These are phyloP conservation scores for Pestalotiopsis sp. DNA, from an alignment of 2,329 filamentous ascomycete genomes.

Conservation along the genomic window DNA sequence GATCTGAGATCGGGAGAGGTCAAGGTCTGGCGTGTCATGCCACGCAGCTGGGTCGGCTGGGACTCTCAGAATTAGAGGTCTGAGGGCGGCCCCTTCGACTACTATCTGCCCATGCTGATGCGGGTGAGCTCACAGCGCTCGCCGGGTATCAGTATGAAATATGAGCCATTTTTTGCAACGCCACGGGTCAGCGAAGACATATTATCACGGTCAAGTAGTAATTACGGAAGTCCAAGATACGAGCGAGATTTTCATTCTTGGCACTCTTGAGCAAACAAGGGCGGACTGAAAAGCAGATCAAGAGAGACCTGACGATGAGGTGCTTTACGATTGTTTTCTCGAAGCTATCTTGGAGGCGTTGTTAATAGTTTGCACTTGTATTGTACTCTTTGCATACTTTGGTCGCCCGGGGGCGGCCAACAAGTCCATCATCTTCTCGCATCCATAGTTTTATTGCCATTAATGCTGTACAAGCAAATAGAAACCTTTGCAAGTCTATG, in stretches of 20 bases:
- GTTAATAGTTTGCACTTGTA: not conserved
- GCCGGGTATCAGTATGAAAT: not conserved
- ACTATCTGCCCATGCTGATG: constrained; percentile 13
- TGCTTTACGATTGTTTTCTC: not conserved
- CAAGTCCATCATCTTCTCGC: constrained; percentile 2
- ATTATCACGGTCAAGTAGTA: not conserved
- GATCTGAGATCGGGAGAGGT: constrained; percentile 93
- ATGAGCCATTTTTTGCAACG: not conserved
- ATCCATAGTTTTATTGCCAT: constrained; percentile 11
- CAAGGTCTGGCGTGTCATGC: constrained; percentile 96
- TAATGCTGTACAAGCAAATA: not conserved
- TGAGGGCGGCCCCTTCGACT: constrained; percentile 12
- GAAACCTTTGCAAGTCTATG: not conserved
- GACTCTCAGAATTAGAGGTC: constrained; percentile 30
- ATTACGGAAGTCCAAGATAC: constrained; percentile 2
- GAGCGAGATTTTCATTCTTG: not conserved
- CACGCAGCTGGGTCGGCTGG: constrained; percentile 91
- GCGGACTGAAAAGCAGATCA: not conserved
- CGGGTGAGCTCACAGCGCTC: constrained; percentile 9
- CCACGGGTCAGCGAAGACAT: not conserved
- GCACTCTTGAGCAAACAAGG: not conserved
- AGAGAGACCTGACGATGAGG: not conserved
- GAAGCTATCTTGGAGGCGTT: not conserved
- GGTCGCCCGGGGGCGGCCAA: not conserved
- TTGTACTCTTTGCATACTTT: not conserved